A percentile compares a stretch with the other conserved stretches of the same genome.
These are phyloP conservation scores for Senecio squalidus DNA, from an alignment of 140 eudicot species.

Conservation along the genomic window DNA sequence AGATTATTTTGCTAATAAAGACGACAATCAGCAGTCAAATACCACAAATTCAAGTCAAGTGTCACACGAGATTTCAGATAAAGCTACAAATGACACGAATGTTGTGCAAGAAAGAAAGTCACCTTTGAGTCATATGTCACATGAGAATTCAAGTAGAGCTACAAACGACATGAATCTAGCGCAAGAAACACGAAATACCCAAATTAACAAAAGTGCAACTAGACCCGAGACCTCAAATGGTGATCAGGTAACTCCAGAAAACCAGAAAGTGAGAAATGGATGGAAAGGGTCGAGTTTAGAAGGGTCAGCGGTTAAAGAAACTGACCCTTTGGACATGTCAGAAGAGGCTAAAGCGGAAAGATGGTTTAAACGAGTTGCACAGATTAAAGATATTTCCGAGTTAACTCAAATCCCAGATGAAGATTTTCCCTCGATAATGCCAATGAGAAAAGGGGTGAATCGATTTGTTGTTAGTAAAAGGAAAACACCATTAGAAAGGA, in stretches of 20 bases:
- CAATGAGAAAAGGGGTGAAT: conserved; percentile 93
- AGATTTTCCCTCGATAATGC: conserved; percentile 96
- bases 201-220: neutral
- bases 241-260: neutral
- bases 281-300: conserved; percentile 55
- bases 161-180: conserved; percentile 6
- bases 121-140: no score
- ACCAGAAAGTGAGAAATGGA: neutral
- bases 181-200: conserved; percentile 10
- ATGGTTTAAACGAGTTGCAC: conserved; percentile 93
- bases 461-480: conserved; percentile 96
- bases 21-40: conserved; percentile 20
- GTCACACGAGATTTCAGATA: conserved; percentile 1
- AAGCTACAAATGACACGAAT: neutral
- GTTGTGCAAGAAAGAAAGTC: no score
- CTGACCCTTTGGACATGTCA: conserved; percentile 88
- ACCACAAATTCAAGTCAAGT: conserved; percentile 2
- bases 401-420: conserved; percentile 92
- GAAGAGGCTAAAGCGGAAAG: conserved; percentile 98
- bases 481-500: conserved; percentile 83
- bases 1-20: conserved; percentile 65
- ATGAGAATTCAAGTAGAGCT: no score
- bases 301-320: conserved; percentile 90
- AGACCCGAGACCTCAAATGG: neutral
- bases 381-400: conserved; percentile 86